Percentiles rank a stretch among this genome's conserved stretches.
Conservation (phyloP, 2,329 filamentous ascomycete genomes). For the Myriosclerotinia duriaeana region DNA sequence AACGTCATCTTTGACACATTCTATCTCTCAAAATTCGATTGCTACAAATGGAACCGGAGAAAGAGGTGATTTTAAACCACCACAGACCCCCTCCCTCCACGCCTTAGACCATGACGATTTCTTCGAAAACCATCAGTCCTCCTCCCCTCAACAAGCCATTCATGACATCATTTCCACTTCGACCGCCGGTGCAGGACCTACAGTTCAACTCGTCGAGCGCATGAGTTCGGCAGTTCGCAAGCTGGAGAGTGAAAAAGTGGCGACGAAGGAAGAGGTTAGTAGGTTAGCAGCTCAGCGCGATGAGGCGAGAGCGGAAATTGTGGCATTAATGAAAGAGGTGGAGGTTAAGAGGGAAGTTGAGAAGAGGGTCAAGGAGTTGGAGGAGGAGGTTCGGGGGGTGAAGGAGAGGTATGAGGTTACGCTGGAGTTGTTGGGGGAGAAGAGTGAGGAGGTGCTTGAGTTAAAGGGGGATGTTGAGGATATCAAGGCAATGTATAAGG, state of each 20-base stretch:
- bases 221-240: slow-evolving; percentile 93
- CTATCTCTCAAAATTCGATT: slow-evolving; percentile 6
- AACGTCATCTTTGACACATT: slow-evolving; percentile 30
- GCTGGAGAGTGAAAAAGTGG: slow-evolving; percentile 87
- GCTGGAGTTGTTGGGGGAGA: slow-evolving; percentile 92
- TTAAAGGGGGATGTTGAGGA: slow-evolving; percentile 84
- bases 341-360: slow-evolving; percentile 66
- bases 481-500: slow-evolving; percentile 93
- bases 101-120: slow-evolving; percentile 45
- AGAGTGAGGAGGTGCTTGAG: slow-evolving; percentile 93
- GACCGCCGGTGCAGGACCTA: slow-evolving; percentile 85
- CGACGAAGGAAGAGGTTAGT: slow-evolving; percentile 79
- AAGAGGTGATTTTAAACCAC: slow-evolving; percentile 16
- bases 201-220: slow-evolving; percentile 90
- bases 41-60: slow-evolving; percentile 31
- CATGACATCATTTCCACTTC: slow-evolving; percentile 88
- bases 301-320: slow-evolving; percentile 88
- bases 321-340: slow-evolving; percentile 81
- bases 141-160: slow-evolving; percentile 66
- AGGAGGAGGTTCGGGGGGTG: slow-evolving; percentile 66
- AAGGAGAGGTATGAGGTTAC: slow-evolving; percentile 84
- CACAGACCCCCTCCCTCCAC: slow-evolving; percentile 33
- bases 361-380: slow-evolving; percentile 60
- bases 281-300: slow-evolving; percentile 83
- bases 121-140: slow-evolving; percentile 54